A percentile compares a stretch with the other conserved stretches of the same genome.
phyloP scores from a whole-genome alignment of 768 basidiomycete species.

The Podaxis pistillaris region DNA sequence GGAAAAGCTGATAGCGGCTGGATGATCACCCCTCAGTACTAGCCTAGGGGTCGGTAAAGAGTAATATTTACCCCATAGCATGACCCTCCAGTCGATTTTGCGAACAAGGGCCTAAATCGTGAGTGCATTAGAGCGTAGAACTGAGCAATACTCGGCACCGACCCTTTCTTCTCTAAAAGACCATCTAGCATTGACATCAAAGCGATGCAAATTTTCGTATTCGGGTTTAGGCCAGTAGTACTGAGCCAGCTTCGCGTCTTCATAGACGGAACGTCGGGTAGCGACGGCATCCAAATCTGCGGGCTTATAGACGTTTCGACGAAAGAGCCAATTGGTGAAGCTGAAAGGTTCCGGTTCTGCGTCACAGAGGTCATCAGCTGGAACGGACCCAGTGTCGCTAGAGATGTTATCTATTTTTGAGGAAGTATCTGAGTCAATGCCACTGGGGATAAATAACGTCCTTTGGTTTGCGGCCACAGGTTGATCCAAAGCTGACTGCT shows the following conservation, averaged over 20 bases:
- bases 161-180: conserved; percentile 54
- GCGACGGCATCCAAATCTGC: conserved; percentile 38
- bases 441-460: background rate
- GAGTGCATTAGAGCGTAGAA: background rate
- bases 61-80: conserved; percentile 38
- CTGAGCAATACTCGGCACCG: conserved; percentile 7
- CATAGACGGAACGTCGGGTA: conserved; percentile 53
- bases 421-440: background rate
- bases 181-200: conserved; percentile 51
- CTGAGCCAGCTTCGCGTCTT: conserved; percentile 44
- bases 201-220: conserved; percentile 57
- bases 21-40: background rate
- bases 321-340: conserved; percentile 33
- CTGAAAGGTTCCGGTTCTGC: conserved; percentile 35
- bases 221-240: conserved; percentile 49
- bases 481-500: background rate
- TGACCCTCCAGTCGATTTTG: conserved; percentile 62
- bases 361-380: conserved; percentile 33
- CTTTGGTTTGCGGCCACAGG: background rate
- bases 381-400: background rate
- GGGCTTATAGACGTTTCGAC: conserved; percentile 21
- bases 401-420: background rate
- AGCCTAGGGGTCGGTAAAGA: background rate
- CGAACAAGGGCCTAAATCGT: conserved; percentile 40
- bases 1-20: conserved; percentile 53